Conservation (phyloP, 768 basidiomycete genomes). For the Favolaschia claudopus region DNA sequence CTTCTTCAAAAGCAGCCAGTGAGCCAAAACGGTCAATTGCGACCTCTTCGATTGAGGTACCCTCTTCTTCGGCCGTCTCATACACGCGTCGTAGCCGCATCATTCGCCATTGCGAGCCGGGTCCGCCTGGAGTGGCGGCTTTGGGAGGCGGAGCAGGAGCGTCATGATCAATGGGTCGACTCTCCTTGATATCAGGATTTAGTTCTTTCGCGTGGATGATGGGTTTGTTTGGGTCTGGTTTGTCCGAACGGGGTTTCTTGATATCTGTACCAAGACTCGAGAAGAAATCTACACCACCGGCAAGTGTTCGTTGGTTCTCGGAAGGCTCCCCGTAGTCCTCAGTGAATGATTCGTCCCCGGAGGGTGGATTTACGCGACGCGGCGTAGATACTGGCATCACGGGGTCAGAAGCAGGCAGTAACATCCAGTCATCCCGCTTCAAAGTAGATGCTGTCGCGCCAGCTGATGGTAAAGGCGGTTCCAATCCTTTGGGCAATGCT, state of each 20-base stretch:
- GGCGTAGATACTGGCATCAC: constrained; percentile 31
- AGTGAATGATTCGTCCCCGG: constrained; percentile 60
- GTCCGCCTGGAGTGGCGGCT: constrained; percentile 78
- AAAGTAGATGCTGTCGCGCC: constrained; percentile 56
- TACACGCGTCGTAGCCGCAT: constrained; percentile 91
- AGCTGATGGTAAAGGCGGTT: constrained; percentile 56
- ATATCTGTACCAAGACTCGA: constrained; percentile 81
- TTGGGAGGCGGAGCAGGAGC: constrained; percentile 52
- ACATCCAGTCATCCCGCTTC: constrained; percentile 92
- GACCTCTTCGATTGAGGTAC: constrained; percentile 73
- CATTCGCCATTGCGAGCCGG: constrained; percentile 98
- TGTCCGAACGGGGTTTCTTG: constrained; percentile 63
- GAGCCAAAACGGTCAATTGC: constrained; percentile 90
- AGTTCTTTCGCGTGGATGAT: constrained; percentile 69
- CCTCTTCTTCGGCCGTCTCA: constrained; percentile 90
- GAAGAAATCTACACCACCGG: constrained; percentile 87
- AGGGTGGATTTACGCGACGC: constrained; percentile 28
- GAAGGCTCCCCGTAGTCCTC: constrained; percentile 70
- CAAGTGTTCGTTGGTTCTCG: constrained; percentile 52
- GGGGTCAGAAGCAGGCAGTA: constrained; percentile 52
- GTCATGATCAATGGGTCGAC: constrained; percentile 47
- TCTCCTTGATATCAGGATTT: constrained; percentile 62
- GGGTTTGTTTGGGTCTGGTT: constrained; percentile 75
- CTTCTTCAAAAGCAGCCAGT: constrained; percentile 87
- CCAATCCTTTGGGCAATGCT: constrained; percentile 52